Percentiles rank a stretch among this genome's conserved stretches.
These are phyloP conservation scores for Pseudopyrenochaeta lycopersici DNA, from an alignment of 2,329 filamentous ascomycete species.

Conservation along the genomic window DNA sequence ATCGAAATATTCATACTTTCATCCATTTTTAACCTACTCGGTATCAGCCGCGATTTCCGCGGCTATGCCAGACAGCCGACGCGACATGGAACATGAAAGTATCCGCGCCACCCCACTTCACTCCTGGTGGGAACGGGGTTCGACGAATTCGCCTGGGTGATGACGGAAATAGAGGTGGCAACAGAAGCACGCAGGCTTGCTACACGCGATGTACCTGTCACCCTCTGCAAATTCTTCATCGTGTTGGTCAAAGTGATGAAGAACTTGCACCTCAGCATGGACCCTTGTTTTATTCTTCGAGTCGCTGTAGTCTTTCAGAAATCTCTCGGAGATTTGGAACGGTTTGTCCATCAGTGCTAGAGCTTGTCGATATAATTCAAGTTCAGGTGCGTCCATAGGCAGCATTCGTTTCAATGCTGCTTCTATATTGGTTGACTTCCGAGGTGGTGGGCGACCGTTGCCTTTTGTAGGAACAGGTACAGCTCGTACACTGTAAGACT, in stretches of 20 bases:
- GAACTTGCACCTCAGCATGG: conserved; percentile 59
- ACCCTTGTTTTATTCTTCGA: conserved; percentile 38
- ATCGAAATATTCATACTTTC: too few relatives aligned
- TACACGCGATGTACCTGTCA: conserved; percentile 61
- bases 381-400: too few relatives aligned
- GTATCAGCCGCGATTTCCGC: too few relatives aligned
- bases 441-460: too few relatives aligned
- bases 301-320: conserved; percentile 37
- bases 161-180: conserved; percentile 57
- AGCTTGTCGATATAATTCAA: too few relatives aligned
- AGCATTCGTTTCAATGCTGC: too few relatives aligned
- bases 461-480: too few relatives aligned
- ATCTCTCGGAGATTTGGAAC: conserved; percentile 23
- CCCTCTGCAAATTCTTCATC: conserved; percentile 46
- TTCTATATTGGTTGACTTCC: too few relatives aligned
- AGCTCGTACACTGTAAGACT: conserved; percentile 32
- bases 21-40: too few relatives aligned
- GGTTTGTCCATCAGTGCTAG: conserved; percentile 40
- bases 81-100: too few relatives aligned
- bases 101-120: too few relatives aligned
- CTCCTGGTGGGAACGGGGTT: conserved; percentile 50
- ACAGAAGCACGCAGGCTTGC: conserved; percentile 62
- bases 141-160: conserved; percentile 43
- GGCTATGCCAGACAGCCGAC: too few relatives aligned
- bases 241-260: conserved; percentile 56